These are phyloP conservation scores for Lactifluus hygrophoroides DNA, from an alignment of 768 basidiomycete genomes.

Conservation along the genomic window DNA sequence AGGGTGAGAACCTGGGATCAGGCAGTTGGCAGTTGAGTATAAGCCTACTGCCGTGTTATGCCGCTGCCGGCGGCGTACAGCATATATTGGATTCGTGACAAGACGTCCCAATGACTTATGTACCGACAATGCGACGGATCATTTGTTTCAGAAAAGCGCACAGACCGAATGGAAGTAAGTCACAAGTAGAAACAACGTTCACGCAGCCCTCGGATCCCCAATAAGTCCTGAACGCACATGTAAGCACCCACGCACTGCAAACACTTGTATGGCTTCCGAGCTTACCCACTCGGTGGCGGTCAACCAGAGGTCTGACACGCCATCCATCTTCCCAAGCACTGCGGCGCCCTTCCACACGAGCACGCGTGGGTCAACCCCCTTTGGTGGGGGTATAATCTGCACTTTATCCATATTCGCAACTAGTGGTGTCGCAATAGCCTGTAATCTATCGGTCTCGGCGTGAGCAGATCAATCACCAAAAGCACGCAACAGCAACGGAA, in stretches of 20 bases:
- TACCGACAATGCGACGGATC: background rate
- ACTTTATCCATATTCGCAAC: conserved; percentile 82
- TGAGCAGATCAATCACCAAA: background rate
- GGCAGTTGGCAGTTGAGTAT: background rate
- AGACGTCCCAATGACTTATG: background rate
- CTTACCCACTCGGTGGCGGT: conserved; percentile 80
- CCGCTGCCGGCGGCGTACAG: background rate
- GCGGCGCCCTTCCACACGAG: conserved; percentile 94
- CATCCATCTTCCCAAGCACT: conserved; percentile 88
- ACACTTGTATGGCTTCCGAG: conserved; percentile 8
- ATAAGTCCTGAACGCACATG: conserved; percentile 42
- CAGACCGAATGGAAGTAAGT: conserved; percentile 7
- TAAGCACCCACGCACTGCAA: conserved; percentile 1
- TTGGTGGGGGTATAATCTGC: conserved; percentile 88
- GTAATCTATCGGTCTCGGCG: conserved; percentile 38
- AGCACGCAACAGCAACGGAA: no score
- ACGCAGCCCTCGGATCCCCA: conserved; percentile 75
- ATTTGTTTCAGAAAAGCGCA: background rate
- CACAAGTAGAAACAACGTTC: conserved; percentile 77
- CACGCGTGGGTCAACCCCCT: conserved; percentile 82
- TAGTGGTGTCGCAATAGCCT: conserved; percentile 77
- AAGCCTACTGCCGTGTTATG: background rate
- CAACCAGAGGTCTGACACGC: conserved; percentile 84
- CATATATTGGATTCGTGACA: background rate
- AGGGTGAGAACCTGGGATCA: background rate